Conservation (phyloP, 108 stramenopile species). For the Pseudonitzschia multiseries region DNA sequence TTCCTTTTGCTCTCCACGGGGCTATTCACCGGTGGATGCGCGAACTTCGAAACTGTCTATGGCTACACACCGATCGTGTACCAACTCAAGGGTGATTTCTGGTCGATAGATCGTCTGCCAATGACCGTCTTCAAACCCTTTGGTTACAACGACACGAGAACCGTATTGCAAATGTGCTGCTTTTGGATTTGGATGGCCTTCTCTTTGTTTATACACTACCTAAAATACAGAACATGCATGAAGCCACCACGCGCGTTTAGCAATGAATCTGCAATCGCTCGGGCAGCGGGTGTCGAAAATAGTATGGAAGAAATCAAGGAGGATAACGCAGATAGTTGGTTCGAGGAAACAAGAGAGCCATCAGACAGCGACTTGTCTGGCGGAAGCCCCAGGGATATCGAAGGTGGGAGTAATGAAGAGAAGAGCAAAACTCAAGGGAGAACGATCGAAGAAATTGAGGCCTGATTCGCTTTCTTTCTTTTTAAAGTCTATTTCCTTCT, state of each 20-base stretch:
- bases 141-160: slow-evolving; percentile 71
- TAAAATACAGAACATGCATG: slow-evolving; percentile 34
- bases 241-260: slow-evolving; percentile 11
- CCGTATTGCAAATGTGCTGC: slow-evolving; percentile 58
- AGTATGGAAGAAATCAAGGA: neutral
- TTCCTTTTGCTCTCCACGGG: slow-evolving; percentile 64
- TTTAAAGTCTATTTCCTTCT: no score
- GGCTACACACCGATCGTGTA: slow-evolving; percentile 61
- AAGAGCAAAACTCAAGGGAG: neutral
- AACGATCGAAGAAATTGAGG: neutral
- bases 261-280: neutral
- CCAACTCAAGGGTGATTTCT: slow-evolving; percentile 45
- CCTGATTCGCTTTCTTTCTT: neutral
- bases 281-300: neutral
- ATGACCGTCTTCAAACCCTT: slow-evolving; percentile 81
- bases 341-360: slow-evolving; percentile 1
- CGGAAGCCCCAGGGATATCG: neutral
- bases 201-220: slow-evolving; percentile 47
- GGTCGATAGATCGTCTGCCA: slow-evolving; percentile 60
- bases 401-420: neutral
- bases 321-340: neutral
- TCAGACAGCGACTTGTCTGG: neutral
- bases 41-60: slow-evolving; percentile 67
- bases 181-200: slow-evolving; percentile 70
- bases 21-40: slow-evolving; percentile 69